Percentiles rank a stretch among this genome's conserved stretches.
These are phyloP conservation scores for Colletotrichum neosansevieriae DNA, from an alignment of 2,329 filamentous ascomycete species.

Conservation along the genomic window DNA sequence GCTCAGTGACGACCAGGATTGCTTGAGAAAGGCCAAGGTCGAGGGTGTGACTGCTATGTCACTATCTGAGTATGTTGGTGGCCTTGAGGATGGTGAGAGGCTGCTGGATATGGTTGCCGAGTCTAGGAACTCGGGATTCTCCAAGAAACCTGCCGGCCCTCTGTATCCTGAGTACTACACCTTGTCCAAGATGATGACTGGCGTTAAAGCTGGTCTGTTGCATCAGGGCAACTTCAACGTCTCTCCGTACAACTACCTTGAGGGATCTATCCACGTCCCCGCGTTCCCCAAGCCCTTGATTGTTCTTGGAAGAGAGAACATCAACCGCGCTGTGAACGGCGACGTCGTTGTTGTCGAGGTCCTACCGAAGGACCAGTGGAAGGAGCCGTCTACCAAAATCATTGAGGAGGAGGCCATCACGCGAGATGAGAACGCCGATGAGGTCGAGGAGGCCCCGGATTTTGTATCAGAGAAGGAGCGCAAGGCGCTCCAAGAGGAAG, in stretches of 20 bases:
- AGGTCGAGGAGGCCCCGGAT: constrained; percentile 76
- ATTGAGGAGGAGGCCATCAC: constrained; percentile 94
- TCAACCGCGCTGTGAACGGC: constrained; percentile 92
- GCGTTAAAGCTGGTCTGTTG: constrained; percentile 86
- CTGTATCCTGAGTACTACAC: constrained; percentile 92
- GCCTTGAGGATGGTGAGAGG: constrained; percentile 84
- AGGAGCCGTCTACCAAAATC: constrained; percentile 93
- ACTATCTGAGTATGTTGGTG: constrained; percentile 82
- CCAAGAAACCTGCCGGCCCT: constrained; percentile 72
- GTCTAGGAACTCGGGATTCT: constrained; percentile 75
- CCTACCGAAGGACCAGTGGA: constrained; percentile 95
- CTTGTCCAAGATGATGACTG: constrained; percentile 93
- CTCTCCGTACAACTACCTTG: constrained; percentile 97
- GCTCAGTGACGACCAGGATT: constrained; percentile 93
- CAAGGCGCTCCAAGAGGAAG: constrained; percentile 89
- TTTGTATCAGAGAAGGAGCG: constrained; percentile 91
- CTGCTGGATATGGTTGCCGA: constrained; percentile 95
- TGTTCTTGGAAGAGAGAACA: constrained; percentile 92
- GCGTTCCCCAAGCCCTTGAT: constrained; percentile 91
- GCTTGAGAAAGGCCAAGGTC: constrained; percentile 82
- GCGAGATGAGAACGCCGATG: constrained; percentile 91
- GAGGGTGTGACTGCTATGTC: constrained; percentile 79
- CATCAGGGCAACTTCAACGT: constrained; percentile 97
- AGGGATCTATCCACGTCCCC: constrained; percentile 90
- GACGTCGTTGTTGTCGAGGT: constrained; percentile 95